Evolutionary conservation across 2,329 filamentous ascomycete species (phyloP), one percentile per base, ranked within the genome.

Genomic region (Chaetomium globosum): DNA sequence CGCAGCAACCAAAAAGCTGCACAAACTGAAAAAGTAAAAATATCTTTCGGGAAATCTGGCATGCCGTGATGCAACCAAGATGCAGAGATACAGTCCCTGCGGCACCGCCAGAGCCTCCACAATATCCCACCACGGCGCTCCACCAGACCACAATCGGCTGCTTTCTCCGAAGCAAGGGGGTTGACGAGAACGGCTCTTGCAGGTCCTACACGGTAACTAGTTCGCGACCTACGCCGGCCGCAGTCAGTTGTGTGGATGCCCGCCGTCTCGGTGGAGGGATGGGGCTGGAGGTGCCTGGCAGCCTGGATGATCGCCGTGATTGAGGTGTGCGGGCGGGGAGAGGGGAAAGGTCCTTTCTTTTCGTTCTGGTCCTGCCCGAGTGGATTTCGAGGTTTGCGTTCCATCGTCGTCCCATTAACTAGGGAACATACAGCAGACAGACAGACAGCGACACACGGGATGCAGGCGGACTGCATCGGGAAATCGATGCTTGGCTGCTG

Each of bases 21-120:
- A 66, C 61, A 65, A 59, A 23, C 31, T 54, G 60, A 39, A 64
- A 67, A 64, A 68, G 65, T 71, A 72, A 72, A 72, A 72, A 72
- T 72, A 72, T 68, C 67, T 61, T 61, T 61, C 63, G 64, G 65
- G 56, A 67, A 63, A 70, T 69, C 65, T 67, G 66, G 64, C 67
- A 69, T 69, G 46, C 46, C 21, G 23, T 48, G 64, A 70, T 71
- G 66, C 65, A 65, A 69, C 65, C 65, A 64, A 51, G 61, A 67
- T 53, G 55, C 60, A 36, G 59, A 51, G 61, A 67, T 53, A 58
- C 60, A 36, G 59, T 61, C 49, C 62, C 57, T 67, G 69, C 33
- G 66, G 65, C 63, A 48, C 64, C 31, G 68, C 63, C 68, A 68
- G 66, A 71, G 68, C 70, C 70, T 71, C 69, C 69, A 66, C 69